Conservation (phyloP, 2,329 filamentous ascomycete species). For the Epichloe elymi region DNA sequence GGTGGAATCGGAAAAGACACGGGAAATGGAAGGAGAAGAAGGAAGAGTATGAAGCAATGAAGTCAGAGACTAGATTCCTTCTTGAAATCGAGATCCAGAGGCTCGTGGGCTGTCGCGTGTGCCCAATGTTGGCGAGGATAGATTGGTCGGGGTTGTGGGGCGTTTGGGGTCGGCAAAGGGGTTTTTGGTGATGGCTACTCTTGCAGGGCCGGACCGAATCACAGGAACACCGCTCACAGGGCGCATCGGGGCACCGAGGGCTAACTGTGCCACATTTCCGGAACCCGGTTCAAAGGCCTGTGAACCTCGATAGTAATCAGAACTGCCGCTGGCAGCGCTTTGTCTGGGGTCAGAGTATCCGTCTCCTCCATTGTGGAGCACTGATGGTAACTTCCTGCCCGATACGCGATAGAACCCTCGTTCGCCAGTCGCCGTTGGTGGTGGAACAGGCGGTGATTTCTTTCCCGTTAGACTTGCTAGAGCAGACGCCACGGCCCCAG, state of each 20-base stretch:
- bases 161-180: conserved; percentile 27
- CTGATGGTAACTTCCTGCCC: conserved; percentile 50
- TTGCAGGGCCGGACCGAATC: conserved; percentile 51
- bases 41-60: neutral
- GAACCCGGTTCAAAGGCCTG: conserved; percentile 27
- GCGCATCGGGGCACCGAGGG: conserved; percentile 45
- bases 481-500: conserved; percentile 31
- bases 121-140: conserved; percentile 23
- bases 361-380: conserved; percentile 48
- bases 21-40: neutral
- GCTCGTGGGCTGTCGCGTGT: conserved; percentile 20
- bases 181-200: conserved; percentile 45
- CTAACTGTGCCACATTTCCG: conserved; percentile 27
- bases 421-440: conserved; percentile 29
- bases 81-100: conserved; percentile 28
- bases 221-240: conserved; percentile 47
- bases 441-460: conserved; percentile 16
- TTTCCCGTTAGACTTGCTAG: conserved; percentile 34
- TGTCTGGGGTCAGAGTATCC: conserved; percentile 42
- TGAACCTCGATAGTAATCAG: conserved; percentile 41
- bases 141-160: conserved; percentile 12
- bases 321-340: conserved; percentile 33
- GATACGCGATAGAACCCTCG: conserved; percentile 52
- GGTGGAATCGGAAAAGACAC: neutral
- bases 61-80: conserved; percentile 21